phyloP scores from a whole-genome alignment of 108 stramenopile species.

The Cyclotella cryptica region DNA sequence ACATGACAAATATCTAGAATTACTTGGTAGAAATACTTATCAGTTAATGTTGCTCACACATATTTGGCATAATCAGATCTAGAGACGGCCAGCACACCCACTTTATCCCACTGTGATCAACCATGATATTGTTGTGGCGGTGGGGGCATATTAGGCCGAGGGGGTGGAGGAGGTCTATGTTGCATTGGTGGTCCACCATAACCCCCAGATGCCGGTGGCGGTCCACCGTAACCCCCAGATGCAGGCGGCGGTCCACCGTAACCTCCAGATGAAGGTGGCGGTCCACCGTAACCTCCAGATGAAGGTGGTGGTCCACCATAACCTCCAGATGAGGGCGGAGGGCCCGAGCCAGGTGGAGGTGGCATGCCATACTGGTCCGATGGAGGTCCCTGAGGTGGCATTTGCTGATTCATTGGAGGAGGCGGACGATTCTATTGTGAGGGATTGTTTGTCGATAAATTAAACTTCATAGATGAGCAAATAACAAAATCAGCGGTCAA shows the following conservation, averaged over 20 bases:
- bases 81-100: background rate
- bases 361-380: conserved; percentile 24
- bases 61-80: background rate
- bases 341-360: conserved; percentile 23
- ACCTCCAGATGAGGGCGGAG: conserved; percentile 31
- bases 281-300: conserved; percentile 11
- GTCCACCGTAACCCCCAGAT: background rate
- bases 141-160: conserved; percentile 22
- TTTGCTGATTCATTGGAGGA: conserved; percentile 28
- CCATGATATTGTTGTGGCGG: conserved; percentile 4
- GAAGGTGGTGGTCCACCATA: conserved; percentile 24
- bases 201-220: conserved; percentile 23
- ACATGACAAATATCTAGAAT: no score
- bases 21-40: no score
- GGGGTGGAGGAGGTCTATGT: conserved; percentile 13
- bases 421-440: conserved; percentile 14
- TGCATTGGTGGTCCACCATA: conserved; percentile 7
- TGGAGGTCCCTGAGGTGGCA: conserved; percentile 19
- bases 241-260: no score
- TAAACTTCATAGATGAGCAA: background rate
- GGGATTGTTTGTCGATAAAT: background rate
- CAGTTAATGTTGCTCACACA: background rate
- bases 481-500: background rate
- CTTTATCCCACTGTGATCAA: background rate
- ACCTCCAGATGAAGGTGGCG: background rate